phyloP scores from a whole-genome alignment of 495 filamentous ascomycete species.

The Aspergillus leporis region DNA sequence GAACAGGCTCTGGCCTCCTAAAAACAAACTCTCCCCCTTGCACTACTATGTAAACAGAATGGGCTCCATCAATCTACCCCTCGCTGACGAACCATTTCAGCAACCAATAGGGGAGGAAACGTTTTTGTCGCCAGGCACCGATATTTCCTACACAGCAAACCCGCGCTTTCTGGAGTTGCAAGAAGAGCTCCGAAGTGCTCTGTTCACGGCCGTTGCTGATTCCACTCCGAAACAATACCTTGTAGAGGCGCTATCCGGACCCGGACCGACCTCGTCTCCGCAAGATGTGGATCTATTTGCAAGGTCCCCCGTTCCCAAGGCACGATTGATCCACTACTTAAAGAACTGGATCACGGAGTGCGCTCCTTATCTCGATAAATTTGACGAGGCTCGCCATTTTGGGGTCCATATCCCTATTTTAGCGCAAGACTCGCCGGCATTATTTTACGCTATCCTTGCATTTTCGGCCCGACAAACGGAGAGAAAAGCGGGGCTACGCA shows the following conservation, averaged over 20 bases:
- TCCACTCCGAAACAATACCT: background rate
- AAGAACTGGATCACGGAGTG: slow-evolving; percentile 1
- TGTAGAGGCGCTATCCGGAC: background rate
- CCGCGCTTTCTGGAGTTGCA: background rate
- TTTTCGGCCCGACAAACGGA: slow-evolving; percentile 1
- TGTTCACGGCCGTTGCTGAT: background rate
- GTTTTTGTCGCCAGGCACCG: background rate
- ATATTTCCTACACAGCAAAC: background rate
- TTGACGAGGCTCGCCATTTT: slow-evolving; percentile 2
- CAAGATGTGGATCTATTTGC: background rate
- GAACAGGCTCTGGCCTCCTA: too few species aligned
- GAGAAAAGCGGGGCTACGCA: background rate
- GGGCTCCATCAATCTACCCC: background rate
- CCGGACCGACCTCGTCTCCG: background rate
- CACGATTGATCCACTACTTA: background rate
- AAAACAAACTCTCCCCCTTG: too few species aligned
- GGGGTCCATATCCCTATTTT: background rate
- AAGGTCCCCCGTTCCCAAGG: background rate
- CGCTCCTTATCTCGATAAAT: background rate
- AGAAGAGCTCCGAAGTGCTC: slow-evolving; percentile 1
- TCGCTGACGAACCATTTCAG: background rate
- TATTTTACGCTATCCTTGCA: background rate
- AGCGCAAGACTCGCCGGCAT: background rate
- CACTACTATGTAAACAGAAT: background rate
- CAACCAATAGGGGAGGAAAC: background rate